phyloP scores from a whole-genome alignment of 169 alveolate genomes.

The Plasmodium blacklocki region DNA sequence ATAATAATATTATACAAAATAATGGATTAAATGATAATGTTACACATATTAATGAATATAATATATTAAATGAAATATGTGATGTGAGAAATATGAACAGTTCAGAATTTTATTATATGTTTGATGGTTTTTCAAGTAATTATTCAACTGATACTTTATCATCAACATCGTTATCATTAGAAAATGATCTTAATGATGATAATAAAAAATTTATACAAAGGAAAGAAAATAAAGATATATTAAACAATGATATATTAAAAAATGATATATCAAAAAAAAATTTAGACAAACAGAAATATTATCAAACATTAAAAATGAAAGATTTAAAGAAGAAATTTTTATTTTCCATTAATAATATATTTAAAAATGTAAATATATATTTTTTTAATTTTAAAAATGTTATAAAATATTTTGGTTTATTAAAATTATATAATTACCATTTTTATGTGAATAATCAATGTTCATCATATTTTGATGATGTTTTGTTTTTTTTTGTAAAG shows the following conservation, averaged over 20 bases:
- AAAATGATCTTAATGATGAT: neutral
- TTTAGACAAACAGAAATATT: conserved; percentile 44
- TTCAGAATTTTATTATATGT: conserved; percentile 21
- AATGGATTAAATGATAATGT: neutral
- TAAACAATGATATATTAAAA: neutral
- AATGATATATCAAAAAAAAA: conserved; percentile 8
- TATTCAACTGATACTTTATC: conserved; percentile 44
- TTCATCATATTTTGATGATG: conserved; percentile 13
- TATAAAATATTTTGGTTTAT: conserved; percentile 53
- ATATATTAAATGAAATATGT: conserved; percentile 4
- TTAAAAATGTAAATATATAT: conserved; percentile 30
- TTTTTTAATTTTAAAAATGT: conserved; percentile 69
- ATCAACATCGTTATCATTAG: neutral
- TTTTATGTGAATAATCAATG: conserved; percentile 29
- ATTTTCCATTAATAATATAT: conserved; percentile 12
- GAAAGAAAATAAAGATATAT: neutral
- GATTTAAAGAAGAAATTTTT: conserved; percentile 20
- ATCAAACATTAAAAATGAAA: conserved; percentile 48
- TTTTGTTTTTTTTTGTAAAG: conserved; percentile 62
- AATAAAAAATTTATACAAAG: neutral
- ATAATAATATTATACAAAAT: neutral
- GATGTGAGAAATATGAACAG: conserved; percentile 10
- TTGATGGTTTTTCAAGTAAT: conserved; percentile 72
- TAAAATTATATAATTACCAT: conserved; percentile 44
- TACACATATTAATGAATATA: conserved; percentile 6